Conservation (phyloP, 257 asterid species). For the Solanum pinnatisectum region DNA sequence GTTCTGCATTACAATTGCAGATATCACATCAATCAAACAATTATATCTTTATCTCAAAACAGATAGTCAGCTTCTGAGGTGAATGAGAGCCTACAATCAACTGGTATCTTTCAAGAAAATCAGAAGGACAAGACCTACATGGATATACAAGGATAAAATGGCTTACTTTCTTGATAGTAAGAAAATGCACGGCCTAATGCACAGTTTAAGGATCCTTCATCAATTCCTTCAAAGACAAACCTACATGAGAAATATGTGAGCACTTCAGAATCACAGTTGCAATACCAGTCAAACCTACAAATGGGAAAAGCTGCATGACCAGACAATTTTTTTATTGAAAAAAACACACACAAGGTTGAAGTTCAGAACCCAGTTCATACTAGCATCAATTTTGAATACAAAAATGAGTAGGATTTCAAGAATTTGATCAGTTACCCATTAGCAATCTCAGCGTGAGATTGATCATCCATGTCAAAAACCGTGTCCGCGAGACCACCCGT, state of each 20-base stretch:
- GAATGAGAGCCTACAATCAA: background rate
- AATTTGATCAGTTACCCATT: slow-evolving; percentile 44
- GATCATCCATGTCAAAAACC: slow-evolving; percentile 76
- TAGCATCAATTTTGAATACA: background rate
- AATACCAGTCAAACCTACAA: background rate
- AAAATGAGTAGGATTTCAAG: background rate
- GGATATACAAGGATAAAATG: background rate
- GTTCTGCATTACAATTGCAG: slow-evolving; percentile 35
- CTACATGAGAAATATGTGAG: slow-evolving; percentile 17
- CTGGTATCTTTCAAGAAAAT: background rate
- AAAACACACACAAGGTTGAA: background rate
- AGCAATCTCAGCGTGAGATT: slow-evolving; percentile 39
- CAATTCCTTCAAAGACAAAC: slow-evolving; percentile 82
- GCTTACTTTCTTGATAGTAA: slow-evolving; percentile 57
- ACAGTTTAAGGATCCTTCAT: slow-evolving; percentile 51
- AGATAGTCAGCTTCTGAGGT: background rate
- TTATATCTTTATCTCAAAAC: background rate
- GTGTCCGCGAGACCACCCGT: slow-evolving; percentile 93
- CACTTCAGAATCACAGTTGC: background rate
- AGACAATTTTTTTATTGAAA: background rate
- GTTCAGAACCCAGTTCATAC: background rate
- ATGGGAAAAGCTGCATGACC: background rate
- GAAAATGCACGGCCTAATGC: slow-evolving; percentile 64
- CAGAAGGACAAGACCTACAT: background rate
- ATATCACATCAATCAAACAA: background rate